Conservation (phyloP, 495 filamentous ascomycete species). For the Pyrenopolyporus hunteri region DNA sequence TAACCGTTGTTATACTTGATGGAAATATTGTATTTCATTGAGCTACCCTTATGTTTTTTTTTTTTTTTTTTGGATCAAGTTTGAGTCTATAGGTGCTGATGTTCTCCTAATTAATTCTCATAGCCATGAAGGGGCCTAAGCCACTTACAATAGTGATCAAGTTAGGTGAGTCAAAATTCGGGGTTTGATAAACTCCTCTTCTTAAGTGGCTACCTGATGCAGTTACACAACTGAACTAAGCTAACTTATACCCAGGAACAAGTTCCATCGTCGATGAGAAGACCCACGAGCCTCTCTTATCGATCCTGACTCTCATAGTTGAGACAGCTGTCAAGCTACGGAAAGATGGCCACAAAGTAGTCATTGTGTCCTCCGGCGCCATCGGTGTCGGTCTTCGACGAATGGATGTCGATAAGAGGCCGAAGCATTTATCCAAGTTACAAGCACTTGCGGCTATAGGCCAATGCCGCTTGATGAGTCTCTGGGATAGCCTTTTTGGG, state of each 20-base stretch:
- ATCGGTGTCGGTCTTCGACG: conserved; percentile 89
- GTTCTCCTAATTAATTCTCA: background rate
- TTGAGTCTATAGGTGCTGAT: conserved; percentile 19
- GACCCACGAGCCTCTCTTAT: conserved; percentile 95
- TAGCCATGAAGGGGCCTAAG: conserved; percentile 59
- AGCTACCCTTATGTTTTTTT: background rate
- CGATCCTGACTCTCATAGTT: conserved; percentile 86
- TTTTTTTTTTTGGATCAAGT: background rate
- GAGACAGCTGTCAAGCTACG: conserved; percentile 85
- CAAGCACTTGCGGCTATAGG: conserved; percentile 96
- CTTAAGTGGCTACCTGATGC: too few relatives aligned
- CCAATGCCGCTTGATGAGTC: conserved; percentile 91
- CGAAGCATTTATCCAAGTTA: conserved; percentile 83
- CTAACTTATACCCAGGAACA: conserved; percentile 66
- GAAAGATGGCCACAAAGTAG: conserved; percentile 90
- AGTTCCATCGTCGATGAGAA: conserved; percentile 97
- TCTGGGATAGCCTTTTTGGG: conserved; percentile 91
- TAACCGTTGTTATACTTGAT: background rate
- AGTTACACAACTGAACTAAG: too few relatives aligned
- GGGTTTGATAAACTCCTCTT: too few relatives aligned
- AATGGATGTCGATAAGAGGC: conserved; percentile 88
- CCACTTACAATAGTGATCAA: conserved; percentile 88
- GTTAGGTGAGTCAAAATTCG: conserved; percentile 67
- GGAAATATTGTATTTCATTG: conserved; percentile 4
- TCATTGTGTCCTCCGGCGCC: conserved; percentile 95